Base-by-base conservation (phyloP, 2,329 filamentous ascomycete species). In the Hysterium pulicare region DNA sequence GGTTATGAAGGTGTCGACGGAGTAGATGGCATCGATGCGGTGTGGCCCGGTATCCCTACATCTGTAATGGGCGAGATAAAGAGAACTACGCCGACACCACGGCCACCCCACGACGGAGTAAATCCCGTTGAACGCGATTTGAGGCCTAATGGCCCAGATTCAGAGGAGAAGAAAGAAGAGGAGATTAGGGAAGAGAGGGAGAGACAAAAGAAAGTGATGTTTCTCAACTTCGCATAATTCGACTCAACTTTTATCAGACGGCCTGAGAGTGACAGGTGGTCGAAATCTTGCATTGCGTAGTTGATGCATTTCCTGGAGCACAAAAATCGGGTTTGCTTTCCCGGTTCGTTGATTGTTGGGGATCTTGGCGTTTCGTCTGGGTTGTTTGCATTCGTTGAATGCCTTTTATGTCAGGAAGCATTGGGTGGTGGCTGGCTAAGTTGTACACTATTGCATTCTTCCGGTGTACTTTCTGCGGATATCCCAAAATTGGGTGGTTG, bases 1-100 rank as follows among this genome's bases (percentile, higher is more conserved):
- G 56, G 54, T 41, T 60, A 56, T 40, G 55, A 57, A n/a, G 49
- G 51, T 21, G 44, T 58, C 23, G 53, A 62, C 13, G 40, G 32
- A 4, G 7, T 16, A 5, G 51, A 57, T 6, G 57, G 46, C 3
- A 44, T 49, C 10, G 40, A 57, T 17, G 35, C 52, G 2, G 33
- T 52, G 17, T 62, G 60, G 60, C 54, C 54, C 7, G 49, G 39
- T 20, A 39, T 38, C 2, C 43, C 38, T n/a, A 40, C 40, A 2
- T 17, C 9, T 20, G 23, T 21, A 38, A 33, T 9, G 32, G 16
- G 17, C 32, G 13, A 33, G 7, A 16, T 33, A 33, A 33, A 33
- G 26, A 30, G 26, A n/a, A 30, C 26, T 30, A n/a, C 34, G 3
- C 15, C 40, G 3, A 10, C 35, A 17, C 23, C 35, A 4, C n/a